phyloP scores from a whole-genome alignment of 192 early-diverging fungal species.

The Umbelopsis ramanniana region DNA sequence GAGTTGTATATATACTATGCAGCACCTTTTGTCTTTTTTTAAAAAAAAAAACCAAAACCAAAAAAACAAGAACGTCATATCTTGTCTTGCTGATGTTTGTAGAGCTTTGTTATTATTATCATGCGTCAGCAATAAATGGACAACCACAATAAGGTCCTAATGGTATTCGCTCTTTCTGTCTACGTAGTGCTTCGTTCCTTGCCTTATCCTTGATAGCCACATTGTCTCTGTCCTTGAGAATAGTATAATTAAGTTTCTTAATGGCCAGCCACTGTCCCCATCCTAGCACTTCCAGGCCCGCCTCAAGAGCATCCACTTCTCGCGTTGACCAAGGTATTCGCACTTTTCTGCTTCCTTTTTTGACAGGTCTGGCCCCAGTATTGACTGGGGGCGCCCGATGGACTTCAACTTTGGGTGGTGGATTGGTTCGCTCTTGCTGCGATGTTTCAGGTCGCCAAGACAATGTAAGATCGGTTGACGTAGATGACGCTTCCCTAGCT shows the following conservation, averaged over 20 bases:
- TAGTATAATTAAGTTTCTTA: neutral
- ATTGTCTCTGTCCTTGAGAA: constrained; percentile 2
- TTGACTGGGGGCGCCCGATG: too few relatives aligned
- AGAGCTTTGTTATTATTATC: neutral
- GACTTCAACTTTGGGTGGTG: too few relatives aligned
- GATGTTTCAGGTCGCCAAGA: too few relatives aligned
- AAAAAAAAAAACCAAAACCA: neutral
- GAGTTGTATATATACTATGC: constrained; percentile 1
- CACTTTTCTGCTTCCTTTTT: neutral
- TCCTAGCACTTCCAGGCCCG: neutral
- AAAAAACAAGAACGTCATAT: too few relatives aligned
- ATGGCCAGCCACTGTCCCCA: neutral
- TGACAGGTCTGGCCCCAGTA: too few relatives aligned
- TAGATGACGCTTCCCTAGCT: too few relatives aligned
- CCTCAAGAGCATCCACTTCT: constrained; percentile 2
- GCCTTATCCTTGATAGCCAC: constrained; percentile 13
- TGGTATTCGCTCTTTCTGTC: constrained; percentile 5
- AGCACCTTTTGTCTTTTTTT: neutral
- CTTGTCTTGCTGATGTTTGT: neutral
- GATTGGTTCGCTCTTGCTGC: too few relatives aligned
- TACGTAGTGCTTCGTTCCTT: neutral
- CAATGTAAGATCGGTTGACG: too few relatives aligned
- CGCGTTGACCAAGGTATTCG: neutral
- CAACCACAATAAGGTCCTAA: constrained; percentile 21
- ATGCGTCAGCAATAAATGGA: neutral